Conservation (phyloP, 2,329 filamentous ascomycete species). For the Fusarium metavorans region DNA sequence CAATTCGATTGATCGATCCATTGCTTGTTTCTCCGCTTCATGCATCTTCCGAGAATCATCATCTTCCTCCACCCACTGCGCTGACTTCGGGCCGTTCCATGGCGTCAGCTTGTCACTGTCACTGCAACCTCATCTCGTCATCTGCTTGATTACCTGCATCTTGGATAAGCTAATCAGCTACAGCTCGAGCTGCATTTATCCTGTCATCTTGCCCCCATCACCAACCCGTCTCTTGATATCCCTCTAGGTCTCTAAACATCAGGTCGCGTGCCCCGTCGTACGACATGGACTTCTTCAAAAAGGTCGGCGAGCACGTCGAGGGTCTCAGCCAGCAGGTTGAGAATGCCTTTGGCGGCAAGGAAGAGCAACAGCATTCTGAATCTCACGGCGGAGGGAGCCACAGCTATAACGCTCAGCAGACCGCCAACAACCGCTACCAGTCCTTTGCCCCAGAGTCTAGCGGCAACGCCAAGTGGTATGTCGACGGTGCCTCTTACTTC, state of each 20-base stretch:
- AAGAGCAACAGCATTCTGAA: conserved; percentile 59
- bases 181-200: not conserved
- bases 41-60: not conserved
- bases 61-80: not conserved
- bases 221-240: conserved; percentile 5
- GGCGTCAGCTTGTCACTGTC: conserved; percentile 35
- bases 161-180: conserved; percentile 11
- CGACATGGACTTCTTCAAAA: conserved; percentile 53
- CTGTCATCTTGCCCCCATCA: not conserved
- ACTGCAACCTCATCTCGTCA: conserved; percentile 16
- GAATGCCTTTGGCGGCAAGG: conserved; percentile 48
- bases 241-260: not conserved
- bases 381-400: conserved; percentile 58
- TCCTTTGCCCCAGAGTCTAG: conserved; percentile 80
- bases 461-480: conserved; percentile 87
- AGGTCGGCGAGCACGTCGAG: conserved; percentile 40
- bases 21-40: conserved; percentile 29
- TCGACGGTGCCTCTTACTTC: conserved; percentile 87
- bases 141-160: conserved; percentile 20
- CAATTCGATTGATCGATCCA: conserved; percentile 21
- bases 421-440: conserved; percentile 65
- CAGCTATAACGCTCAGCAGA: conserved; percentile 54
- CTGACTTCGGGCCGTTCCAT: conserved; percentile 15
- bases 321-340: conserved; percentile 46
- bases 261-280: conserved; percentile 3